Evolutionary conservation across 495 filamentous ascomycete species (phyloP).

Genomic region (Podospora fimiseda): DNA sequence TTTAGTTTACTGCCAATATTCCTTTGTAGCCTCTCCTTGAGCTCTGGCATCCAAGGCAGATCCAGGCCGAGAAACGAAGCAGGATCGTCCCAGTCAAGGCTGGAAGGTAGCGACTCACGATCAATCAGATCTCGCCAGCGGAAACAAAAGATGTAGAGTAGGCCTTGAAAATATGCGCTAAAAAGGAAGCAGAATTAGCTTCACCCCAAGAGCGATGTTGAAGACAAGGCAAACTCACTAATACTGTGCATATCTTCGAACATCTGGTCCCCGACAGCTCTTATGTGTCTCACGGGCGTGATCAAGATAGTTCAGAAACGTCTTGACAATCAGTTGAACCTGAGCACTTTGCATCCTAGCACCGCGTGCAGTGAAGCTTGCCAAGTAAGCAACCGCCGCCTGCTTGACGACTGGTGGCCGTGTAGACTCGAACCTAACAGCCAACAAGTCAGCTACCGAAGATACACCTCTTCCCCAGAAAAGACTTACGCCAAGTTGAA

Average conservation of each 20-base stretch:
- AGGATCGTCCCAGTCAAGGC: constrained; percentile 49
- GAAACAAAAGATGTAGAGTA: constrained; percentile 82
- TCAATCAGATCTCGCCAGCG: constrained; percentile 84
- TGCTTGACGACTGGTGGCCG: constrained; percentile 66
- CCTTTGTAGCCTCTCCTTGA: constrained; percentile 63
- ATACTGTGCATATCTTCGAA: constrained; percentile 73
- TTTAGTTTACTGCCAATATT: constrained; percentile 85
- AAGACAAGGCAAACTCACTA: constrained; percentile 42
- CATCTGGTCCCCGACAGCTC: constrained; percentile 73
- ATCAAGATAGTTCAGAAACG: constrained; percentile 68
- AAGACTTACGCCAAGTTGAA: constrained; percentile 46
- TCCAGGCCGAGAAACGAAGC: constrained; percentile 53
- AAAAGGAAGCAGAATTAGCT: constrained; percentile 7
- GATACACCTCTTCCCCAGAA: neutral
- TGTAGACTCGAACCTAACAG: constrained; percentile 39
- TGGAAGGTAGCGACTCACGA: constrained; percentile 35
- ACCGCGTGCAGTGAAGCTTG: constrained; percentile 85
- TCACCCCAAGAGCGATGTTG: neutral
- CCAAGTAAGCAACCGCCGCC: constrained; percentile 76
- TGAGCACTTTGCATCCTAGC: constrained; percentile 67
- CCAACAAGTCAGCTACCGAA: constrained; percentile 10
- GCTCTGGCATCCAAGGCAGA: constrained; percentile 62
- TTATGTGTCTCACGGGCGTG: constrained; percentile 52
- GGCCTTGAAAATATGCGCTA: constrained; percentile 18
- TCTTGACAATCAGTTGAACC: constrained; percentile 69